Base-by-base conservation (phyloP, 495 filamentous ascomycete genomes). In the Aspergillus nanangensis region DNA sequence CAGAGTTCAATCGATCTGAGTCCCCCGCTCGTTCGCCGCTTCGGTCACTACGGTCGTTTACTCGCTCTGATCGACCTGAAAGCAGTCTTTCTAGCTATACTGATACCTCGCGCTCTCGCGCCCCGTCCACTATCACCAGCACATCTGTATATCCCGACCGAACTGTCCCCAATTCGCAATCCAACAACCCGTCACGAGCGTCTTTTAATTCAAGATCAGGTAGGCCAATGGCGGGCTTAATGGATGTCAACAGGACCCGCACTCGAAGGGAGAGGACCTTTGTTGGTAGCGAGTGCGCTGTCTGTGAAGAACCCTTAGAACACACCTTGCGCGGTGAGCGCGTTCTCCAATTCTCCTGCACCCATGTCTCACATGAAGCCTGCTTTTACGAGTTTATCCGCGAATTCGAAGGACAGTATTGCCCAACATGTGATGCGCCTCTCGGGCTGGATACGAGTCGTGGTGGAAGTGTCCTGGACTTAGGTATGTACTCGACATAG, bases 321-420 rank as follows among this genome's bases (percentile, higher is more conserved):
- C 93, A 99, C 60, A 99, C 90, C 10, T 74, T 99, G 32, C 87
- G 90, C 11, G 94, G 94, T 40, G 93, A 99, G 68, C 82, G 90
- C 46, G 88, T 99, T 41, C 76, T 99, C 43, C 94, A 97, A 60
- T 92, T 99, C 57, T 95, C 93, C 20, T 99, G 93, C 65, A 77
- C 82, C 9, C 93, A 99, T 63, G 94, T 99, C 25, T 88, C 92
- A 13, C 93, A 99, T 59, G 93, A 97, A 63, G 94, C 94, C 15
- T 99, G 93, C 68, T 99, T 99, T 64, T 99, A 97, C 67, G 94
- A 99, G 67, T 96, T 90, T 58, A 93, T 99, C 54, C 87, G 89
- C 49, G 92, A 95, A 62, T 87, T 88, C 49, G 94, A 99, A 52
- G 89, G 88, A 32, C 90, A 99, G 56, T 90, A 86, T 62, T 99